phyloP scores from a whole-genome alignment of 164 flowering plant species.

The Magnolia sinica region DNA sequence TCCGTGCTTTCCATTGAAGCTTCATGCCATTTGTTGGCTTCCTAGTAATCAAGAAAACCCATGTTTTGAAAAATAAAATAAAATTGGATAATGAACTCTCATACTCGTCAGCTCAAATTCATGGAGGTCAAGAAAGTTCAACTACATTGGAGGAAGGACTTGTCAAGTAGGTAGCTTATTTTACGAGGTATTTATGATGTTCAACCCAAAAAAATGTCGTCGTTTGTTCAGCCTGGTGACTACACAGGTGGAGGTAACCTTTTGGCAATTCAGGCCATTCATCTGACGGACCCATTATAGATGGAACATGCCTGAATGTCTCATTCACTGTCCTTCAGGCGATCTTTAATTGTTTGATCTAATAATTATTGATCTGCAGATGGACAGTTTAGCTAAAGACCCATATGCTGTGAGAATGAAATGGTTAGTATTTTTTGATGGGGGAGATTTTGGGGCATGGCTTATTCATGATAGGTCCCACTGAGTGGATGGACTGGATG shows the following conservation, averaged over 20 bases:
- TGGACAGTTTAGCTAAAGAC: no score
- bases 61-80: background rate
- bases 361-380: no score
- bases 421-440: no score
- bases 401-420: no score
- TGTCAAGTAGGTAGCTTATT: slow-evolving; percentile 53
- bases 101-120: no score
- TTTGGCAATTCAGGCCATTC: background rate
- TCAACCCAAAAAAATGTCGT: background rate
- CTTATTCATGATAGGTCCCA: no score
- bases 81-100: background rate
- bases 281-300: no score
- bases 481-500: no score
- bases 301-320: no score
- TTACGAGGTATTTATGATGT: background rate
- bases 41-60: background rate
- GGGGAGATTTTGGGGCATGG: no score
- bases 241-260: background rate
- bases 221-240: background rate
- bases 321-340: no score
- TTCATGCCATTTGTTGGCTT: background rate
- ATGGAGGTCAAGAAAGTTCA: background rate
- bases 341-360: no score
- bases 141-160: slow-evolving; percentile 66
- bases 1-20: background rate